A percentile compares a stretch with the other conserved stretches of the same genome.
Evolutionary conservation across 192 early-diverging fungal species (phyloP).

Genomic region (Funneliformis mosseae): DNA sequence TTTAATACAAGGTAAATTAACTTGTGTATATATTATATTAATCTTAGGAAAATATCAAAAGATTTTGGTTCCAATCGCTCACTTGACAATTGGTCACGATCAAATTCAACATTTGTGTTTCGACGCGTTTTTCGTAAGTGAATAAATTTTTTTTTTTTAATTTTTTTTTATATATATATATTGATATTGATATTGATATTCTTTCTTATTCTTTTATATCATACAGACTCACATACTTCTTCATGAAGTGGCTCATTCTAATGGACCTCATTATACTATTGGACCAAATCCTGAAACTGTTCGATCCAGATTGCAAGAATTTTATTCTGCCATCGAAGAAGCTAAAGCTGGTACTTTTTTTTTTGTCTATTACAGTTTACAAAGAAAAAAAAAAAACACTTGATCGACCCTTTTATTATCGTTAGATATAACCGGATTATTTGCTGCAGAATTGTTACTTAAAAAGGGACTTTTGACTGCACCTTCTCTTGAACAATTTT

Average conservation of each 20-base stretch:
- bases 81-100: conserved; percentile 50
- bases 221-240: conserved; percentile 56
- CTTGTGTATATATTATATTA: neutral
- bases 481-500: conserved; percentile 63
- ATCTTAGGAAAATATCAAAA: conserved; percentile 56
- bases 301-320: conserved; percentile 65
- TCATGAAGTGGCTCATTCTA: conserved; percentile 74
- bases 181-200: too few relatives aligned
- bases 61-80: conserved; percentile 66
- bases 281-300: conserved; percentile 56
- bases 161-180: neutral
- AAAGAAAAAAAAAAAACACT: conserved; percentile 62
- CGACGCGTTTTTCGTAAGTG: conserved; percentile 65
- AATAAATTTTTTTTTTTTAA: neutral
- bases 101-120: conserved; percentile 61
- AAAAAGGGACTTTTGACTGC: conserved; percentile 60
- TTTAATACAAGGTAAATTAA: too few relatives aligned
- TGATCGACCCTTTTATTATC: neutral
- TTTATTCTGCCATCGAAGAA: conserved; percentile 75
- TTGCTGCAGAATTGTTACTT: conserved; percentile 46
- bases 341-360: conserved; percentile 63
- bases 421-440: neutral
- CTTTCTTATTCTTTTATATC: too few relatives aligned
- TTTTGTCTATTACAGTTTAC: too few relatives aligned
- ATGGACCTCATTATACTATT: conserved; percentile 65